A percentile compares a stretch with the other conserved stretches of the same genome.
Evolutionary conservation across 192 early-diverging fungal genomes (phyloP).

Genomic region (Coemansia aciculifera): DNA sequence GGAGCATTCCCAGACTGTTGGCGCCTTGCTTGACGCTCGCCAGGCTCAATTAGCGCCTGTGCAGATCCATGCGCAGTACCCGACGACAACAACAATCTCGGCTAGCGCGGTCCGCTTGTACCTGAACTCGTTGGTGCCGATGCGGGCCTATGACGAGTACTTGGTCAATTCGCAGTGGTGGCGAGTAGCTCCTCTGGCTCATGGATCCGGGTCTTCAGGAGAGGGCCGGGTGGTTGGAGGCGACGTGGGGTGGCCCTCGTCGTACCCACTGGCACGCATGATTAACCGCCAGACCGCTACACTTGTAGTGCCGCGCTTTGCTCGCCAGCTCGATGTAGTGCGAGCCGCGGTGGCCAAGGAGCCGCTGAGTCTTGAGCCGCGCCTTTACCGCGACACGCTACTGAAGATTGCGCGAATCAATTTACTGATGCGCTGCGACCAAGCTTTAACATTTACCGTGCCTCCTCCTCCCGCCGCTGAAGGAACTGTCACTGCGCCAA

Average conservation of each 20-base stretch:
- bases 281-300: conserved; percentile 44
- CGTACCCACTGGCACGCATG: conserved; percentile 46
- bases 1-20: conserved; percentile 24
- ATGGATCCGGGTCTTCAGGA: background rate
- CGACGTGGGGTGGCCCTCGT: conserved; percentile 40
- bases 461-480: background rate
- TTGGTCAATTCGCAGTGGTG: conserved; percentile 56
- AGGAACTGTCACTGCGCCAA: background rate
- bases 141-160: conserved; percentile 54
- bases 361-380: conserved; percentile 51
- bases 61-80: conserved; percentile 43
- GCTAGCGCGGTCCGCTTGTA: conserved; percentile 55
- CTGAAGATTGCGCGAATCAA: conserved; percentile 37
- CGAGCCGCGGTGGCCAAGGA: conserved; percentile 43
- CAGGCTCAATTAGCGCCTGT: background rate
- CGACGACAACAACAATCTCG: conserved; percentile 50
- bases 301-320: conserved; percentile 44
- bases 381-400: conserved; percentile 54
- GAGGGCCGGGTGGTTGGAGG: conserved; percentile 24
- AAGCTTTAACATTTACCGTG: conserved; percentile 10
- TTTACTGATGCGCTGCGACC: conserved; percentile 30
- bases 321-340: conserved; percentile 48
- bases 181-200: conserved; percentile 10
- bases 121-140: conserved; percentile 54
- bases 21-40: conserved; percentile 13